These are phyloP conservation scores for Suillus bovinus DNA, from an alignment of 768 basidiomycete species.

Conservation along the genomic window DNA sequence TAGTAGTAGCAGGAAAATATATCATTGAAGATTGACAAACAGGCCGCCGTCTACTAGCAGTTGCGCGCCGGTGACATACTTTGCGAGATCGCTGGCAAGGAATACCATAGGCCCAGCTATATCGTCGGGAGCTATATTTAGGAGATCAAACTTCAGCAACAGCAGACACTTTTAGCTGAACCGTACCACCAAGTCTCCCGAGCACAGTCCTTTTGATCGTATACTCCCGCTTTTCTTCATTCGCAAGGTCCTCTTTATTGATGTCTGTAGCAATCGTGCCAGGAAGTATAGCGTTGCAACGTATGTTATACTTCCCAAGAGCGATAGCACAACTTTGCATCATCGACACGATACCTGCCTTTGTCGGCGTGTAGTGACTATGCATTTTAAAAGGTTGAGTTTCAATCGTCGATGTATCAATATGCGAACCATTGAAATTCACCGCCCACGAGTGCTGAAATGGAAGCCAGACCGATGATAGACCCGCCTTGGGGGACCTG, in stretches of 20 bases:
- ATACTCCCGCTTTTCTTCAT: slow-evolving; percentile 55
- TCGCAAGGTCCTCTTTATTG: slow-evolving; percentile 72
- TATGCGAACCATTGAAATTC: slow-evolving; percentile 58
- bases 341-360: slow-evolving; percentile 73
- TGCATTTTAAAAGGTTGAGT: neutral
- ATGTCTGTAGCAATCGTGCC: slow-evolving; percentile 79
- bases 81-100: slow-evolving; percentile 68
- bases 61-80: slow-evolving; percentile 67
- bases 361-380: slow-evolving; percentile 78
- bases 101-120: slow-evolving; percentile 77
- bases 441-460: slow-evolving; percentile 77
- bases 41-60: slow-evolving; percentile 72
- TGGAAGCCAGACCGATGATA: slow-evolving; percentile 77
- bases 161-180: neutral
- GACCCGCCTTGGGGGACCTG: slow-evolving; percentile 72
- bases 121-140: slow-evolving; percentile 55
- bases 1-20: too few species aligned
- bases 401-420: neutral
- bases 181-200: slow-evolving; percentile 61
- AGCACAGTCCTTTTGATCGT: slow-evolving; percentile 68
- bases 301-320: slow-evolving; percentile 73
- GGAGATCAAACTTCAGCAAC: neutral
- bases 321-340: slow-evolving; percentile 83
- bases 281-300: slow-evolving; percentile 71
- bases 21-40: slow-evolving; percentile 71